Conservation (phyloP, 352 stramenopile genomes). For the Elongisporangium undulatum region DNA sequence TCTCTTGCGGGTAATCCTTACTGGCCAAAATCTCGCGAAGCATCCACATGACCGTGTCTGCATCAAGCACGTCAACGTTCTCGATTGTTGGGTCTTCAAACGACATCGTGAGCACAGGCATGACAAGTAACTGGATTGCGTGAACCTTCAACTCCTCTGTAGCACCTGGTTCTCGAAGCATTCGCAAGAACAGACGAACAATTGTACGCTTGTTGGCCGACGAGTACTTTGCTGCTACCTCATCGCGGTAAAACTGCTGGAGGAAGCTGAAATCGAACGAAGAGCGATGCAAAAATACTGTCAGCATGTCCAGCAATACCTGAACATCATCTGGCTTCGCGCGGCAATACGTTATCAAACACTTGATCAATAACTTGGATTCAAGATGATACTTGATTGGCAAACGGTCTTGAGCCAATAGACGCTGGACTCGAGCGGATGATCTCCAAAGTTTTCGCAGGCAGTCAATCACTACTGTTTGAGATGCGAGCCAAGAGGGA, state of each 20-base stretch:
- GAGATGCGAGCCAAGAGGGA: constrained; percentile 80
- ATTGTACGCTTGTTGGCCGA: constrained; percentile 77
- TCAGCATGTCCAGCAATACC: constrained; percentile 95
- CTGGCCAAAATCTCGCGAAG: constrained; percentile 84
- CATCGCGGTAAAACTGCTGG: constrained; percentile 82
- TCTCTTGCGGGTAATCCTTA: constrained; percentile 68
- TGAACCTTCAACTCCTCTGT: constrained; percentile 92
- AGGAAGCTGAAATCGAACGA: constrained; percentile 95
- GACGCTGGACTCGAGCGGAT: constrained; percentile 67
- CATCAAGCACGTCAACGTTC: constrained; percentile 84
- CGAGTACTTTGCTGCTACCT: constrained; percentile 69
- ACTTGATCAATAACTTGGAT: constrained; percentile 93
- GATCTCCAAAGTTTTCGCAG: constrained; percentile 95
- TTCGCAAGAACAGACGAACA: constrained; percentile 87
- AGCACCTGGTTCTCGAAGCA: constrained; percentile 65
- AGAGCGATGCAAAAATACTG: constrained; percentile 92
- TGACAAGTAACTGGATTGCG: constrained; percentile 91
- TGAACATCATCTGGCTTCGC: constrained; percentile 92
- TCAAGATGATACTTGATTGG: constrained; percentile 94
- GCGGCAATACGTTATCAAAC: constrained; percentile 93
- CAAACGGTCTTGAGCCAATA: constrained; percentile 67
- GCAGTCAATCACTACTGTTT: constrained; percentile 89
- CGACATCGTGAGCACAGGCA: constrained; percentile 88
- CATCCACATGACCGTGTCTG: constrained; percentile 87
- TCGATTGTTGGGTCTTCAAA: constrained; percentile 77